Percentiles rank a stretch among this genome's conserved stretches.
phyloP scores from a whole-genome alignment of 2,329 filamentous ascomycete genomes.

The Phaeophleospora eucalypticola region DNA sequence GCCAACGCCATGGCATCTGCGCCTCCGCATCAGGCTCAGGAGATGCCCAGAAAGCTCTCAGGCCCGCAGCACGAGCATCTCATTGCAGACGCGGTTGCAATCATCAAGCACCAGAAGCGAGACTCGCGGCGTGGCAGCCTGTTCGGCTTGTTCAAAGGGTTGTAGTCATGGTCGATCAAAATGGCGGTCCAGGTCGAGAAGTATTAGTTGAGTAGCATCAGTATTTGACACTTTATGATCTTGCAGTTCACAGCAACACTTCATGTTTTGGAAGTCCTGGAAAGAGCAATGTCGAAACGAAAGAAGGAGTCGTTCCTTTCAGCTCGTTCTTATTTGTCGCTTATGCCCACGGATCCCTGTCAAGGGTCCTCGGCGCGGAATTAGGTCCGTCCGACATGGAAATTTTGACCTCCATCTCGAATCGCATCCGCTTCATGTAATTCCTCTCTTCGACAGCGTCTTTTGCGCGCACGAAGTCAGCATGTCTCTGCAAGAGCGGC shows the following conservation, averaged over 20 bases:
- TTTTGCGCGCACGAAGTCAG: constrained; percentile 8
- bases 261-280: no score
- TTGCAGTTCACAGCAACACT: no score
- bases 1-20: background rate
- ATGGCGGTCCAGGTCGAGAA: no score
- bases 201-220: no score
- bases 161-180: no score
- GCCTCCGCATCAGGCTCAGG: background rate
- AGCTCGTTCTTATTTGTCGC: no score
- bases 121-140: constrained; percentile 16
- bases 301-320: no score
- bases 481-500: constrained; percentile 73
- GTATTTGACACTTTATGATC: no score
- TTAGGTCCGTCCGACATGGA: background rate
- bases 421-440: no score
- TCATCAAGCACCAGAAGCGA: constrained; percentile 23
- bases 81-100: constrained; percentile 25
- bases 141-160: constrained; percentile 21
- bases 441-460: no score
- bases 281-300: no score
- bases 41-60: constrained; percentile 1
- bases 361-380: background rate
- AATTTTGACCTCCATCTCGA: background rate
- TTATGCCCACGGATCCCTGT: no score
- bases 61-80: constrained; percentile 13